Evolutionary conservation across 441 rosid genomes (phyloP), one percentile per base, ranked within the genome.

Genomic region (Populus hybrid): DNA sequence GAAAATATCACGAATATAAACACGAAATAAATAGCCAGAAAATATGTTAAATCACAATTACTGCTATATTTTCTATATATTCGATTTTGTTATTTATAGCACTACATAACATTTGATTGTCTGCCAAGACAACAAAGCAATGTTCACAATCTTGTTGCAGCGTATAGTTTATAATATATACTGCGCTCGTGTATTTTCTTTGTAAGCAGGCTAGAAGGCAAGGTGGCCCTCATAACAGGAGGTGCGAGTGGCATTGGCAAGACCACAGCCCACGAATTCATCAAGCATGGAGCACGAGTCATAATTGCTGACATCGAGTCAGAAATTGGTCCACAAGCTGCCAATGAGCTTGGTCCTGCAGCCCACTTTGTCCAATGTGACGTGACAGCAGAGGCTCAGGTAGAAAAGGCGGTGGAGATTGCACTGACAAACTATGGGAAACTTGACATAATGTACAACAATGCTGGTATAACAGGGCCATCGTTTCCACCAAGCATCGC

Each of bases 221-320:
- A 86, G 79, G 89, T 91, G 9, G 98, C 95, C 36, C 78, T 92
- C 2, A 86, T 90, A 75, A 89, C 98, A 2, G 98, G 98, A 0
- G 94, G 93, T 2, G 97, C 90, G 45, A 89, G 89, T 59, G 98
- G 98, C 78, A 83, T 92, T 0, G 98, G 98, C 40, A 89, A 88
- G 83, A 90, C 95, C 74, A 90, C 94, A 1, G 93, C 92, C 59
- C 71, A 71, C 0, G 89, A 89, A 73, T 93, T 92, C 77, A 50
- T 88, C 66, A 74, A 76, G 24, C 83, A 89, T 14, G 94, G 97
- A 76, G 93, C 98, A 61, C 85, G 78, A 45, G 91, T 93, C 2
- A 65, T 89, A 9, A 83, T 93, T 6, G 94, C 86, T 0, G 97
- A 92, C 50, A 28, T 77, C 0, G 75, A 93, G 40, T 69, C 77